A percentile compares a stretch with the other conserved stretches of the same genome.
These are phyloP conservation scores for Schizophyllum amplum DNA, from an alignment of 1,284 basidiomycete genomes.

Conservation along the genomic window DNA sequence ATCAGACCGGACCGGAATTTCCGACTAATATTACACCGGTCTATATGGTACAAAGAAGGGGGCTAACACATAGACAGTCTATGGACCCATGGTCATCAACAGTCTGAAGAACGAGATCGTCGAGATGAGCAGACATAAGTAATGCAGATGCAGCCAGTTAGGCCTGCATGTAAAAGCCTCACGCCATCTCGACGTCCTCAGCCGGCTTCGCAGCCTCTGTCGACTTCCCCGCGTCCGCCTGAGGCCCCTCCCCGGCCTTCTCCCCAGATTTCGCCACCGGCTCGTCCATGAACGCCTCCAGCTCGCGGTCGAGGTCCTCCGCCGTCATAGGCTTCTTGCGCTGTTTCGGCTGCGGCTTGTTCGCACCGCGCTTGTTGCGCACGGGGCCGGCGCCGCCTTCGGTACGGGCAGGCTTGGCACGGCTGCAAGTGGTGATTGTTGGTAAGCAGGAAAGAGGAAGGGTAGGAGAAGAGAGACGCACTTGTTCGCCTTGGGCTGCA, in stretches of 20 bases:
- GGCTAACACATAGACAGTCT: not conserved
- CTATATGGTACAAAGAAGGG: not conserved
- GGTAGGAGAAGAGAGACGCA: slow-evolving; percentile 15
- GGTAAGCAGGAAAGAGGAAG: slow-evolving; percentile 3
- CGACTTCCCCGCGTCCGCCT: not conserved
- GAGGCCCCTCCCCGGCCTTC: not conserved
- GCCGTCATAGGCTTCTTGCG: slow-evolving; percentile 59
- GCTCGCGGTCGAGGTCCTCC: slow-evolving; percentile 83
- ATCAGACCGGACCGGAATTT: too few relatives aligned
- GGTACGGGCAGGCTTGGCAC: slow-evolving; percentile 7
- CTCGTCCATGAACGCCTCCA: slow-evolving; percentile 86
- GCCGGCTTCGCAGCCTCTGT: not conserved
- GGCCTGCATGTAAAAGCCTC: not conserved
- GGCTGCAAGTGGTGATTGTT: slow-evolving; percentile 11
- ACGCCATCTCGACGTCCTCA: not conserved
- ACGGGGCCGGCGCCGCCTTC: slow-evolving; percentile 34
- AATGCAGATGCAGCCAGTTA: not conserved
- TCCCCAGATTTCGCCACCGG: not conserved
- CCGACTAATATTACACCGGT: not conserved
- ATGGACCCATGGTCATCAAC: not conserved
- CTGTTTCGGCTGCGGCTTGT: slow-evolving; percentile 18
- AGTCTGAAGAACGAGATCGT: not conserved
- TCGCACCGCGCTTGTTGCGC: slow-evolving; percentile 22
- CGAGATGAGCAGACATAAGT: not conserved
- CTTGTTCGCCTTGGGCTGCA: slow-evolving; percentile 14